Conservation (phyloP, 371 early-diverging fungal species). For the Apophysomyces sp. region DNA sequence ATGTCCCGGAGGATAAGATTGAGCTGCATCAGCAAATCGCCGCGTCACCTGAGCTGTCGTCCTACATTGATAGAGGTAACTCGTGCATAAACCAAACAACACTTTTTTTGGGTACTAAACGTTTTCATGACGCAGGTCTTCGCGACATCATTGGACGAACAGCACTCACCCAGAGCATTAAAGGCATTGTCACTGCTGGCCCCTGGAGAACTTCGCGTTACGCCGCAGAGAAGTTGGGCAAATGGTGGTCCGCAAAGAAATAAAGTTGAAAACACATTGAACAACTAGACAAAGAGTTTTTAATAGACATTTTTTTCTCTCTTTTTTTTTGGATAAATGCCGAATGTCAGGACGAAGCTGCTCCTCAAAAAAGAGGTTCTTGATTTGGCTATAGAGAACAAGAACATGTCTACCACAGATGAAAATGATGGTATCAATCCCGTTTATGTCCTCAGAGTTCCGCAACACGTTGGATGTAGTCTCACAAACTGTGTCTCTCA, state of each 20-base stretch:
- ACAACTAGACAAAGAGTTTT: no score
- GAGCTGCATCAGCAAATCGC: conserved; percentile 45
- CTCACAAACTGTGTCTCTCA: no score
- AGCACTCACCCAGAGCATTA: conserved; percentile 87
- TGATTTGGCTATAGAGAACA: no score
- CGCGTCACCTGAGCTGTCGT: conserved; percentile 30
- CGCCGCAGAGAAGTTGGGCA: conserved; percentile 71
- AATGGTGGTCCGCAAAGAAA: conserved; percentile 59
- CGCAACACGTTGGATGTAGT: no score
- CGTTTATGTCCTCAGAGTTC: no score
- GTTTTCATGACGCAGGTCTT: conserved; percentile 17
- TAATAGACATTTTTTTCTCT: no score
- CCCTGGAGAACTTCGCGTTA: conserved; percentile 69
- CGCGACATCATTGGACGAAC: conserved; percentile 58
- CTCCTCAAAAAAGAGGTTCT: no score
- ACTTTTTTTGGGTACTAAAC: background rate
- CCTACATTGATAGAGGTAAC: conserved; percentile 39
- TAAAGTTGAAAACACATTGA: conserved; percentile 7
- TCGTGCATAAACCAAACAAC: background rate
- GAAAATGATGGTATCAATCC: no score
- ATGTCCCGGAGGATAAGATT: conserved; percentile 36
- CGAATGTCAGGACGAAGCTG: no score
- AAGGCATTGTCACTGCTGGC: conserved; percentile 93
- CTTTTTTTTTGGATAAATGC: no score
- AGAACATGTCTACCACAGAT: no score